A percentile compares a stretch with the other conserved stretches of the same genome.
Evolutionary conservation across 1,139 yeast genomes (phyloP).

Genomic region (Yamadazyma diddensiae): DNA sequence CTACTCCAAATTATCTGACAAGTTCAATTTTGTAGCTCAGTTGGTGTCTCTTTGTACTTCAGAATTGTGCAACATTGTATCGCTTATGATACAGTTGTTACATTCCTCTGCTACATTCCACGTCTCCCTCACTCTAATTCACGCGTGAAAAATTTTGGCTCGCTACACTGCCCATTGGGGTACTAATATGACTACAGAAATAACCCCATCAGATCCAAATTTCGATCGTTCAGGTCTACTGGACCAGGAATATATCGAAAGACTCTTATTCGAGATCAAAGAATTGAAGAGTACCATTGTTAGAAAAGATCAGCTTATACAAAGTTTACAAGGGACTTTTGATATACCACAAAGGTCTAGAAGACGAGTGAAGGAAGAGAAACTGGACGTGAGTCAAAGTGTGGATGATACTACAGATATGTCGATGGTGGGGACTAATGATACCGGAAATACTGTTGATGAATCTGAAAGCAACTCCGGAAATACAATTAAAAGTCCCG

Average conservation of each 20-base stretch:
- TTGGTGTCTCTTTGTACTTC: too few relatives aligned
- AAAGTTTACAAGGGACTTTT: slow-evolving; percentile 17
- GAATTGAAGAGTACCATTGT: slow-evolving; percentile 22
- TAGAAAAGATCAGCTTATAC: slow-evolving; percentile 16
- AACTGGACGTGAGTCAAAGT: too few relatives aligned
- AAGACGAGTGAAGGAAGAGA: slow-evolving; percentile 9
- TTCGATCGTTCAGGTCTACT: slow-evolving; percentile 32
- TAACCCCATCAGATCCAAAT: slow-evolving; percentile 35
- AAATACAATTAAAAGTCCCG: too few relatives aligned
- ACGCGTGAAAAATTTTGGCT: slow-evolving; percentile 1
- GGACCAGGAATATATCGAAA: slow-evolving; percentile 35
- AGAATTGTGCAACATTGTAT: too few relatives aligned
- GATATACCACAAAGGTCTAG: slow-evolving; percentile 17
- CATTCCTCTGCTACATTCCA: background rate
- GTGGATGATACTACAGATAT: too few relatives aligned
- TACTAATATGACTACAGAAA: slow-evolving; percentile 7
- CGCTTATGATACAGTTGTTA: too few relatives aligned
- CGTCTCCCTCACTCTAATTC: background rate
- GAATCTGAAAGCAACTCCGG: too few relatives aligned
- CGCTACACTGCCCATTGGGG: too few relatives aligned
- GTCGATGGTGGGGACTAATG: too few relatives aligned
- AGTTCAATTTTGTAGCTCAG: too few relatives aligned
- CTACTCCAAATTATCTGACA: too few relatives aligned
- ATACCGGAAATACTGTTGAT: too few relatives aligned
- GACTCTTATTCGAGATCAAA: slow-evolving; percentile 34